Conservation (phyloP, 345 rosid species). For the Lepidium aucheri region DNA sequence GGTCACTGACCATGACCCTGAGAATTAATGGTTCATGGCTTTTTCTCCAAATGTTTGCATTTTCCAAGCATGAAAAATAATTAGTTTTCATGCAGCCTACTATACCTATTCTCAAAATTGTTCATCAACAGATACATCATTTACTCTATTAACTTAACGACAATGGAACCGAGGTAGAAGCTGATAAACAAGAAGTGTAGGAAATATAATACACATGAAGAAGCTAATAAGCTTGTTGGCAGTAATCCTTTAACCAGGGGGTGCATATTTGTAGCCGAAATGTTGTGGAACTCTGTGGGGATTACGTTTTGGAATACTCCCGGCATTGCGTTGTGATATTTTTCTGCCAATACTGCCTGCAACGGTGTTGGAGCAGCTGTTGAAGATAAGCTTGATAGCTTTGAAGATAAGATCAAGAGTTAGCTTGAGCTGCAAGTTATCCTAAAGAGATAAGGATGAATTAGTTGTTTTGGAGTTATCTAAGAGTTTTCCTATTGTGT, state of each 20-base stretch:
- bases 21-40: not conserved
- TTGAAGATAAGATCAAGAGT: too few relatives aligned
- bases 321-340: conserved; percentile 47
- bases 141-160: conserved; percentile 4
- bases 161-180: not conserved
- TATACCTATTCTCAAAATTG: not conserved
- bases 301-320: conserved; percentile 41
- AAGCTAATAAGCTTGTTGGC: too few relatives aligned
- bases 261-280: conserved; percentile 46
- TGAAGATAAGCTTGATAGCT: too few relatives aligned
- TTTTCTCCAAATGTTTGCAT: conserved; percentile 10
- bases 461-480: too few relatives aligned
- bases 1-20: not conserved
- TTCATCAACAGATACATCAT: conserved; percentile 3
- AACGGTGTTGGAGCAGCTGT: conserved; percentile 35
- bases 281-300: conserved; percentile 46
- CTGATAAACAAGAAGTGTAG: not conserved
- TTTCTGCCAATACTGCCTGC: conserved; percentile 42
- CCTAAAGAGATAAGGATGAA: too few relatives aligned
- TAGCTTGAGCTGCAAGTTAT: too few relatives aligned
- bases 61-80: not conserved
- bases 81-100: conserved; percentile 1
- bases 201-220: too few relatives aligned
- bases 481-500: too few relatives aligned
- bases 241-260: conserved; percentile 3